Conservation (phyloP, 257 asterid genomes). For the Solanum raphanifolium region DNA sequence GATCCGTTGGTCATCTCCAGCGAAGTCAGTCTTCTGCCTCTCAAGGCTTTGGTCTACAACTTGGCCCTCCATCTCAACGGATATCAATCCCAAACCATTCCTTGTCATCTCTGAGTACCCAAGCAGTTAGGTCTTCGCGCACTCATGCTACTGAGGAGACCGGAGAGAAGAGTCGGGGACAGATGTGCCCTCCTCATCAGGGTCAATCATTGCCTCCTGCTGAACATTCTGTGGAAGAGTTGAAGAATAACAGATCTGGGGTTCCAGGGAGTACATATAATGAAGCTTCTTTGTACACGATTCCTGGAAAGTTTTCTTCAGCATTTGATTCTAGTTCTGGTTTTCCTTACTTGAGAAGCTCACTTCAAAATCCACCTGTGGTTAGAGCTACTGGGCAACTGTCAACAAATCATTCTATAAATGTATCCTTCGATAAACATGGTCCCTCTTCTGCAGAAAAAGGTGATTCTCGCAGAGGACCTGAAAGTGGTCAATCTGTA, state of each 20-base stretch:
- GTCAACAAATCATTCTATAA: constrained; percentile 9
- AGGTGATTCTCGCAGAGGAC: constrained; percentile 16
- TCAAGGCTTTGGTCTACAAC: constrained; percentile 81
- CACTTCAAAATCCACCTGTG: constrained; percentile 38
- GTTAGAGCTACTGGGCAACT: constrained; percentile 30
- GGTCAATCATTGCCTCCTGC: constrained; percentile 31
- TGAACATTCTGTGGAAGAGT: constrained; percentile 34
- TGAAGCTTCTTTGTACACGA: constrained; percentile 22
- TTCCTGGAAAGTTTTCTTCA: constrained; percentile 34
- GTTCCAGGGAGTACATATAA: constrained; percentile 23
- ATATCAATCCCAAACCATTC: constrained; percentile 31
- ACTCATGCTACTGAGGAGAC: constrained; percentile 27
- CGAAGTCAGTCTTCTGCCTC: constrained; percentile 47
- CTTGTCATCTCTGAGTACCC: constrained; percentile 35
- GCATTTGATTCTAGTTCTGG: constrained; percentile 27
- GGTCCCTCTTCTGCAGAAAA: constrained; percentile 26
- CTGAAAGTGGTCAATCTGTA: constrained; percentile 17
- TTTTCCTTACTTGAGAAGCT: constrained; percentile 30
- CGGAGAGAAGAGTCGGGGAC: constrained; percentile 27
- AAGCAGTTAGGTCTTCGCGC: constrained; percentile 15
- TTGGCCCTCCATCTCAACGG: constrained; percentile 82
- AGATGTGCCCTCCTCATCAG: constrained; percentile 15
- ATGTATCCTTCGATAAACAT: constrained; percentile 18
- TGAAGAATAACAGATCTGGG: constrained; percentile 25
- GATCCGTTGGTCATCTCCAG: constrained; percentile 36